Evolutionary conservation across 495 filamentous ascomycete species (phyloP), one percentile per base, ranked within the genome.

Genomic region (Penicillium bovifimosum): DNA sequence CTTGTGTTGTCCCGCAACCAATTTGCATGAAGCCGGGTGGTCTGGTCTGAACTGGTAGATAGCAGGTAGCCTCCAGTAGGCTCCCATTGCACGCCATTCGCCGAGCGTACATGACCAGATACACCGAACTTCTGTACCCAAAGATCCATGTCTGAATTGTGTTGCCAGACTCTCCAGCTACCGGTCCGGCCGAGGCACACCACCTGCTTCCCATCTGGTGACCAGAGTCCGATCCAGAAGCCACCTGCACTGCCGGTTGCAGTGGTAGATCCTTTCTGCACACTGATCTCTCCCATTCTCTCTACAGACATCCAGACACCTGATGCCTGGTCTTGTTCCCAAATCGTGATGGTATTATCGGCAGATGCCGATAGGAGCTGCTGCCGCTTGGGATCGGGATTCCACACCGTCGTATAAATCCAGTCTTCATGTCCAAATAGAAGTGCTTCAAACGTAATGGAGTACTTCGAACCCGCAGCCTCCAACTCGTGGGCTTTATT

Each of bases 341-440:
- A 99, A 42, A 97, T 85, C 0, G 90, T 85, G 5, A 99, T 73
- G 0, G 93, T 96, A 58, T 93, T 97, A 66, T 99, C 93, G 13
- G 92, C 93, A 11, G 93, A 97, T 2, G 93, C 85, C 10, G 92
- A 88, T 13, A 99, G 82, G 13, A 99, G 81, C 58, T 86, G 89
- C 14, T 85, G 76, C 47, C 73, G 76, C 8, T 72, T 71, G 5
- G 71, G 62, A 20, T 75, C 66, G 9, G 79, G 78, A 28, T 78
- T 76, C 93, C 93, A 99, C 33, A 75, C 73, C 0, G 87, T 80
- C 46, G 87, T 91, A 63, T 95, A 96, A 20, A 99, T 88, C 93
- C 93, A 99, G 61, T 99, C 93, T 59, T 99, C 93, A 61, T 97
- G 95, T 16, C 95, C 93, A 20, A 97, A 82, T 8, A 99, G 80